phyloP scores from a whole-genome alignment of 192 early-diverging fungal genomes.

The Backusella mclennaniae region DNA sequence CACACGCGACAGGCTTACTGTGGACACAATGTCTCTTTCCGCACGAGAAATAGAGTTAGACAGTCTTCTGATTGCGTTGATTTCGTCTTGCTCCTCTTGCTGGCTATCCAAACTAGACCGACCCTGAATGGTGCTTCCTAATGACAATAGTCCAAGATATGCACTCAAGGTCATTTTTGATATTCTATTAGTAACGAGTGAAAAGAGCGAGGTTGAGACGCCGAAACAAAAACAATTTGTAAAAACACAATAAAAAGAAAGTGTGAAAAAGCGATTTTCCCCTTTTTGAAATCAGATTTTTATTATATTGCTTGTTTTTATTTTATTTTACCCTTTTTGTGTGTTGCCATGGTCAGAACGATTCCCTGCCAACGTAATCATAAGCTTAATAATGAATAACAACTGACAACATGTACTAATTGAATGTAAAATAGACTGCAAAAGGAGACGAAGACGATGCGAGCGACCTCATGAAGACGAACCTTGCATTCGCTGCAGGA shows the following conservation, averaged over 20 bases:
- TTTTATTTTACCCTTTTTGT: neutral
- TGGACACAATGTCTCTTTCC: neutral
- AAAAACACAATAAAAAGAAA: neutral
- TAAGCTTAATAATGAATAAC: neutral
- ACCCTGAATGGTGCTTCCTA: neutral
- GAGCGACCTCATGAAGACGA: neutral
- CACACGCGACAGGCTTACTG: neutral
- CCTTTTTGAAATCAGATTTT: neutral
- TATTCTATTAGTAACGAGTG: neutral
- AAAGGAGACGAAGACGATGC: constrained; percentile 1
- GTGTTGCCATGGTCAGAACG: constrained; percentile 7
- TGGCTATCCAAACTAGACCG: neutral
- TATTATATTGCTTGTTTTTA: neutral
- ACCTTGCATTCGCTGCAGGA: neutral
- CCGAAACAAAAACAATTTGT: neutral
- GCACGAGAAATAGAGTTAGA: neutral
- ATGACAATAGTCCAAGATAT: constrained; percentile 5
- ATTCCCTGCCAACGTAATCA: constrained; percentile 11
- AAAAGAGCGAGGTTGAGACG: neutral
- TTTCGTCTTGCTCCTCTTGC: constrained; percentile 8
- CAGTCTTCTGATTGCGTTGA: neutral
- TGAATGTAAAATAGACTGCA: constrained; percentile 1
- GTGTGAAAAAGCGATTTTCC: neutral
- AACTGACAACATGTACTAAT: neutral
- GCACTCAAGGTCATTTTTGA: constrained; percentile 14